Evolutionary conservation across 23 red algal species (phyloP).

Genomic region (Chondrus crispus): DNA sequence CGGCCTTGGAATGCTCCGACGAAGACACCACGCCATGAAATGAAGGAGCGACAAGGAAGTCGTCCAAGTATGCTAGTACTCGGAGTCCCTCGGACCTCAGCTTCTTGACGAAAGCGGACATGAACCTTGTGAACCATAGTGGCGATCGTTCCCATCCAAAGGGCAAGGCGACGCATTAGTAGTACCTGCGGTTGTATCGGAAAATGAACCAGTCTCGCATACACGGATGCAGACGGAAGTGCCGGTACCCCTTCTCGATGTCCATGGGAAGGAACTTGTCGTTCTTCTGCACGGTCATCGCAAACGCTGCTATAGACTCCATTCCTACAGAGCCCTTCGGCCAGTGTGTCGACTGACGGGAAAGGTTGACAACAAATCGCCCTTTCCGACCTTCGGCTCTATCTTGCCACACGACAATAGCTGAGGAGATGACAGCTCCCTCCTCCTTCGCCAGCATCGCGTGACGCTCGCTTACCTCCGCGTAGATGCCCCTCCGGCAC

Average conservation of each 20-base stretch:
- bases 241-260: conserved; percentile 5
- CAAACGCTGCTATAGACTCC: conserved; percentile 11
- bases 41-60: conserved; percentile 1
- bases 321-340: background rate
- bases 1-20: background rate
- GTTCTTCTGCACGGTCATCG: background rate
- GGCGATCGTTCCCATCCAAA: conserved; percentile 11
- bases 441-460: background rate
- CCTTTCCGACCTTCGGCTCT: background rate
- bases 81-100: background rate
- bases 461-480: background rate
- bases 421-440: background rate
- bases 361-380: conserved; percentile 15
- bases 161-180: background rate
- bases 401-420: background rate
- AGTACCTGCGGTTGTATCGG: background rate
- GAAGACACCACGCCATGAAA: background rate
- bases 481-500: background rate
- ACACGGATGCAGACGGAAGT: background rate
- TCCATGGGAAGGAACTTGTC: conserved; percentile 14
- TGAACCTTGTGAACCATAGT: background rate
- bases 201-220: conserved; percentile 40
- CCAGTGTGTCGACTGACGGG: background rate
- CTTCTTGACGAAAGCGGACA: background rate
- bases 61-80: conserved; percentile 16